A percentile compares a stretch with the other conserved stretches of the same genome.
phyloP scores from a whole-genome alignment of 345 rosid species.

The Clausena lansium region DNA sequence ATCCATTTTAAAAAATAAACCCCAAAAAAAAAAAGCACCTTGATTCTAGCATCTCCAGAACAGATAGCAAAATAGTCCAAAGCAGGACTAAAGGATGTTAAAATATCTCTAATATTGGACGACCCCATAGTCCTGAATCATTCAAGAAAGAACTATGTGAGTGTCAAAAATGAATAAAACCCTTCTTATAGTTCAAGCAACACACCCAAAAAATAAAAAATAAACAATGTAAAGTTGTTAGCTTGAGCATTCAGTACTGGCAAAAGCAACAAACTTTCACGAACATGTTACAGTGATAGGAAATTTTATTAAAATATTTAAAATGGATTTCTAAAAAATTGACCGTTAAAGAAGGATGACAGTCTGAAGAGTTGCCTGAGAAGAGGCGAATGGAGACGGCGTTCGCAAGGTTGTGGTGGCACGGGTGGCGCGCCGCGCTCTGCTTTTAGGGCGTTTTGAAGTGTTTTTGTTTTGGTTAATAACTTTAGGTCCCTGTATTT shows the following conservation, averaged over 20 bases:
- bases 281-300: background rate
- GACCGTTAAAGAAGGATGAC: background rate
- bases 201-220: background rate
- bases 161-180: background rate
- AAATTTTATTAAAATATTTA: background rate
- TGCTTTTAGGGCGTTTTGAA: conserved; percentile 2
- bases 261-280: background rate
- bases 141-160: background rate
- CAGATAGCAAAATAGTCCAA: conserved; percentile 75
- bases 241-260: background rate
- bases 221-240: background rate
- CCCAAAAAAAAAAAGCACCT: conserved; percentile 39
- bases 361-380: background rate
- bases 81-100: conserved; percentile 77
- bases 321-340: background rate
- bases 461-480: background rate
- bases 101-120: conserved; percentile 62
- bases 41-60: conserved; percentile 85
- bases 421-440: conserved; percentile 8
- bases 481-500: background rate
- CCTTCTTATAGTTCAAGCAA: background rate
- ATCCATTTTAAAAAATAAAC: background rate
- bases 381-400: background rate
- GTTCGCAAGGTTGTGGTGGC: background rate
- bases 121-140: conserved; percentile 57